Conservation (phyloP, 176 grass and related monocot species). For the Pontederia crassipes region DNA sequence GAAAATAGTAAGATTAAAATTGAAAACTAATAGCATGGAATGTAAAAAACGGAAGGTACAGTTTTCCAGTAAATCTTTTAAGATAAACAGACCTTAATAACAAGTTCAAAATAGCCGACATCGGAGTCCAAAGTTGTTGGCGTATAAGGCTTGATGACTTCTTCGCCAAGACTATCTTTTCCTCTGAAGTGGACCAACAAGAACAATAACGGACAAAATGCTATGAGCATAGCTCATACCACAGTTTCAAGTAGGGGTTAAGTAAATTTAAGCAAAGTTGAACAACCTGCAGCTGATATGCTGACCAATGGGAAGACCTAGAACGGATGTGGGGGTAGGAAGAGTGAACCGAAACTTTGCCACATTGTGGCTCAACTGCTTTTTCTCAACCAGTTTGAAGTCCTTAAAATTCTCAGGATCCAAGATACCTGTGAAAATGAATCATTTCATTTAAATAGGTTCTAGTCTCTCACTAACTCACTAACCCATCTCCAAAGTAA, state of each 20-base stretch:
- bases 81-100: constrained; percentile 55
- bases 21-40: no score
- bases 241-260: background rate
- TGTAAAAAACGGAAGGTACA: no score
- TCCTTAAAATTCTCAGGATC: constrained; percentile 84
- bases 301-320: constrained; percentile 86
- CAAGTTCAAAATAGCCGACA: constrained; percentile 78
- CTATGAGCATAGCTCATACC: background rate
- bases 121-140: constrained; percentile 95
- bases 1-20: no score
- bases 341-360: constrained; percentile 83
- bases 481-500: no score
- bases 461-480: background rate
- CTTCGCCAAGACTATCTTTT: constrained; percentile 68
- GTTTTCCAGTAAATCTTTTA: no score
- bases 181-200: constrained; percentile 32
- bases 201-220: constrained; percentile 7
- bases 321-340: constrained; percentile 51
- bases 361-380: constrained; percentile 81
- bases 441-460: background rate
- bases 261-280: constrained; percentile 9
- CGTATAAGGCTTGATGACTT: constrained; percentile 96
- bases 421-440: constrained; percentile 36
- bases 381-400: constrained; percentile 88
- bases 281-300: constrained; percentile 96